A percentile compares a stretch with the other conserved stretches of the same genome.
These are phyloP conservation scores for Fraxinus anomala DNA, from an alignment of 257 asterid genomes.

Conservation along the genomic window DNA sequence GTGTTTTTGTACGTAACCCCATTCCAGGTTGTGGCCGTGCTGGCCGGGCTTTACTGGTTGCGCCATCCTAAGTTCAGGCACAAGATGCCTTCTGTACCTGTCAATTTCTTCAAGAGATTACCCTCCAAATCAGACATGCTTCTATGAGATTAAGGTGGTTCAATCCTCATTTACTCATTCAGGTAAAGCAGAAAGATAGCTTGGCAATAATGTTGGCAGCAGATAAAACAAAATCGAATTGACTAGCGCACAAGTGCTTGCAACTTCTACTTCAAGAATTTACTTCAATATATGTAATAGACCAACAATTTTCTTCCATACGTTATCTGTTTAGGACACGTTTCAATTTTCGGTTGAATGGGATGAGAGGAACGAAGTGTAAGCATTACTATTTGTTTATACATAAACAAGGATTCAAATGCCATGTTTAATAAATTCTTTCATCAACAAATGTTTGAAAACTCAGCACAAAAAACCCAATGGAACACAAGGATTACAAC, in stretches of 20 bases:
- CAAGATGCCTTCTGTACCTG: constrained; percentile 77
- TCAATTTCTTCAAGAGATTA: constrained; percentile 91
- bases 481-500: constrained; percentile 16
- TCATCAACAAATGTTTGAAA: background rate
- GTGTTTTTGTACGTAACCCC: constrained; percentile 77
- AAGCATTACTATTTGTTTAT: constrained; percentile 16
- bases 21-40: constrained; percentile 67
- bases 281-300: constrained; percentile 33
- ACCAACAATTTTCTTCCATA: constrained; percentile 19
- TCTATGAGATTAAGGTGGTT: constrained; percentile 40
- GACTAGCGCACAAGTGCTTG: background rate
- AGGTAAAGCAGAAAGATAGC: constrained; percentile 17
- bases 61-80: constrained; percentile 82
- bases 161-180: constrained; percentile 12
- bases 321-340: constrained; percentile 21
- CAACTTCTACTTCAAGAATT: background rate
- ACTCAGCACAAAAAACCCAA: background rate
- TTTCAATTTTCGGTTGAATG: constrained; percentile 27
- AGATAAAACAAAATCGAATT: constrained; percentile 5
- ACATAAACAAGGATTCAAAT: constrained; percentile 24
- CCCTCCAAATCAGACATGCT: constrained; percentile 85
- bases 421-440: constrained; percentile 16
- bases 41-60: constrained; percentile 62
- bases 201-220: constrained; percentile 28
- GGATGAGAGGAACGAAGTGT: constrained; percentile 24